These are phyloP conservation scores for Kokia cookei DNA, from an alignment of 441 rosid species.

Conservation along the genomic window DNA sequence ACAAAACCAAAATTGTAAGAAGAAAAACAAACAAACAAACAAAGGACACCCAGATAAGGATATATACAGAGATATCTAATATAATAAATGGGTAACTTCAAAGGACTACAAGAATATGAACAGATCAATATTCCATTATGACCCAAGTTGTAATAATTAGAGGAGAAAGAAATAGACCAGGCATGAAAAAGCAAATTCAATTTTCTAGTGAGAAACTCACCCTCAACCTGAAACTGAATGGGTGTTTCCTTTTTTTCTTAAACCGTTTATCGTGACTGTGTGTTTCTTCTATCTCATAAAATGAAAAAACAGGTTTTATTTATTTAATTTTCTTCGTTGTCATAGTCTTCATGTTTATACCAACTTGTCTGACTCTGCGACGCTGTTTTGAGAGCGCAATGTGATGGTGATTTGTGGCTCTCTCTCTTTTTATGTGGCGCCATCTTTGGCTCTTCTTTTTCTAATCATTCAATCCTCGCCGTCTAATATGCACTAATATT, in stretches of 20 bases:
- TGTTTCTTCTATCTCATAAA: no score
- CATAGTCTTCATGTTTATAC: conserved; percentile 21
- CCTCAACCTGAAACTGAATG: neutral
- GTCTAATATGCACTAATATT: neutral
- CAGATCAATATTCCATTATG: conserved; percentile 8
- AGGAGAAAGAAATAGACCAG: neutral
- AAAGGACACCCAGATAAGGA: conserved; percentile 15
- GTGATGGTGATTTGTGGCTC: neutral
- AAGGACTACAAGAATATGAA: conserved; percentile 20
- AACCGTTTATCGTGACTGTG: no score
- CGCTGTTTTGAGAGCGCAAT: conserved; percentile 5
- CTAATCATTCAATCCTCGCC: conserved; percentile 11
- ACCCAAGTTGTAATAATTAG: neutral
- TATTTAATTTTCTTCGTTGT: neutral
- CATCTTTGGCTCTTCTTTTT: neutral
- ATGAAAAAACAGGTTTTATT: no score
- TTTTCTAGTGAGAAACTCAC: conserved; percentile 22
- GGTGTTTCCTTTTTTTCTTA: neutral
- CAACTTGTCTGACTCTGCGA: conserved; percentile 23
- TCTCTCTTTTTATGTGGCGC: neutral
- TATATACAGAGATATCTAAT: neutral
- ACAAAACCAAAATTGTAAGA: conserved; percentile 4
- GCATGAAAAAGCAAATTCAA: conserved; percentile 2
- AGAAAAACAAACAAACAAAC: neutral
- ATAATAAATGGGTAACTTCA: conserved; percentile 5